A percentile compares a stretch with the other conserved stretches of the same genome.
Evolutionary conservation across 2,329 filamentous ascomycete genomes (phyloP).

Genomic region (Sphaerulina populicola): DNA sequence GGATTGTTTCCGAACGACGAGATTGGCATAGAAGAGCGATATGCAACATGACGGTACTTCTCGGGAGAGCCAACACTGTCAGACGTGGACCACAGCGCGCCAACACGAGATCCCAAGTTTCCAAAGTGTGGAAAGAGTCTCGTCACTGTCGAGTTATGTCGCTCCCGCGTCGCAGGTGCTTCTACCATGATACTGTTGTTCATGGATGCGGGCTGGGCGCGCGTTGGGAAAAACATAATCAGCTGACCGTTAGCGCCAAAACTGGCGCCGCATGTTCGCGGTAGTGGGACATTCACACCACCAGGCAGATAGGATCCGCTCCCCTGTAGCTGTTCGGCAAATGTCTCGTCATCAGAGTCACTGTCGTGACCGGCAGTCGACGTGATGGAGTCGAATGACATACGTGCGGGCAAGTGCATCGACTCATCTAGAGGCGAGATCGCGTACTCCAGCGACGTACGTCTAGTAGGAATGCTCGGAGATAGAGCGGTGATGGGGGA

Average conservation of each 20-base stretch:
- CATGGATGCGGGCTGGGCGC: conserved; percentile 38
- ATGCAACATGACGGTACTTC: not conserved
- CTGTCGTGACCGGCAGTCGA: conserved; percentile 31
- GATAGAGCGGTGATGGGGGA: conserved; percentile 30
- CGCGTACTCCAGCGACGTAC: conserved; percentile 32
- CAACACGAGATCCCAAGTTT: conserved; percentile 17
- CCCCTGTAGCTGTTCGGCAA: conserved; percentile 33
- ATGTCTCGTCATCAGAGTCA: conserved; percentile 60
- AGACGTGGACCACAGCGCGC: conserved; percentile 8
- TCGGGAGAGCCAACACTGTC: conserved; percentile 7
- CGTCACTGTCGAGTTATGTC: conserved; percentile 49
- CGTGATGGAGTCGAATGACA: conserved; percentile 42
- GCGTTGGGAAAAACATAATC: conserved; percentile 50
- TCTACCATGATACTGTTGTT: conserved; percentile 17
- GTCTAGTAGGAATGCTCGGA: conserved; percentile 26
- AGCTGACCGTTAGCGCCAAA: conserved; percentile 52
- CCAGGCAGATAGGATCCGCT: conserved; percentile 50
- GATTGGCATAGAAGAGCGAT: conserved; percentile 44
- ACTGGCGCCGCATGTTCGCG: conserved; percentile 50
- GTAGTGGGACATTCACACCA: conserved; percentile 56
- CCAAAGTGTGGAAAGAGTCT: conserved; percentile 28
- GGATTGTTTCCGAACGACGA: conserved; percentile 38
- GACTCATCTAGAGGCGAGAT: conserved; percentile 45
- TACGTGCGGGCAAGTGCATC: conserved; percentile 49
- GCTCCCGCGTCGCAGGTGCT: conserved; percentile 48